Percentiles rank a stretch among this genome's conserved stretches.
phyloP scores from a whole-genome alignment of 1,139 yeast species.

The Geotrichum candidum region DNA sequence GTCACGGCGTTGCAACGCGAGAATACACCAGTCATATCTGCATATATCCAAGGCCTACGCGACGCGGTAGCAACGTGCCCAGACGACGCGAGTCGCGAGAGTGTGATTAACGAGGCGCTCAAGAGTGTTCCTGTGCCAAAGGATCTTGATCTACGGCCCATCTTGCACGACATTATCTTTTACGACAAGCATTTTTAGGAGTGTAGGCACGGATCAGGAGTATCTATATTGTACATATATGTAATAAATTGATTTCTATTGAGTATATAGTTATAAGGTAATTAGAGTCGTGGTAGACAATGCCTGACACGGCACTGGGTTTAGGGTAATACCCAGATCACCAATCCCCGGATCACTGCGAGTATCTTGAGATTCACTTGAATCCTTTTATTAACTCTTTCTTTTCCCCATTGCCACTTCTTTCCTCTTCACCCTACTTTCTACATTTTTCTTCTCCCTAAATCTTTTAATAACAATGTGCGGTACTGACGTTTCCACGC shows the following conservation, averaged over 20 bases:
- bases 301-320: neutral
- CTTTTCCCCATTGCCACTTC: neutral
- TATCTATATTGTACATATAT: neutral
- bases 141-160: conserved; percentile 27
- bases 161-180: conserved; percentile 24
- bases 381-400: neutral
- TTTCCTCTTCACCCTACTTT: neutral
- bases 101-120: conserved; percentile 23
- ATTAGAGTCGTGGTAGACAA: neutral
- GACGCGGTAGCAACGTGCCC: conserved; percentile 21
- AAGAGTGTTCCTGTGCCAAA: conserved; percentile 26
- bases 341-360: neutral
- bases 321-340: neutral
- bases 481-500: conserved; percentile 21
- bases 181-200: conserved; percentile 8
- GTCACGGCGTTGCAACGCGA: conserved; percentile 27
- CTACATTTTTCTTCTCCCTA: neutral
- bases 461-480: conserved; percentile 3
- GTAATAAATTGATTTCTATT: too few species aligned
- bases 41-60: conserved; percentile 26
- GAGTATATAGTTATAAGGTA: too few species aligned
- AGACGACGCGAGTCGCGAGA: conserved; percentile 8
- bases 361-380: neutral
- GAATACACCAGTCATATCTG: conserved; percentile 20
- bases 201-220: neutral